Conservation (phyloP, 192 early-diverging fungal species). For the Coemansia sp. region DNA sequence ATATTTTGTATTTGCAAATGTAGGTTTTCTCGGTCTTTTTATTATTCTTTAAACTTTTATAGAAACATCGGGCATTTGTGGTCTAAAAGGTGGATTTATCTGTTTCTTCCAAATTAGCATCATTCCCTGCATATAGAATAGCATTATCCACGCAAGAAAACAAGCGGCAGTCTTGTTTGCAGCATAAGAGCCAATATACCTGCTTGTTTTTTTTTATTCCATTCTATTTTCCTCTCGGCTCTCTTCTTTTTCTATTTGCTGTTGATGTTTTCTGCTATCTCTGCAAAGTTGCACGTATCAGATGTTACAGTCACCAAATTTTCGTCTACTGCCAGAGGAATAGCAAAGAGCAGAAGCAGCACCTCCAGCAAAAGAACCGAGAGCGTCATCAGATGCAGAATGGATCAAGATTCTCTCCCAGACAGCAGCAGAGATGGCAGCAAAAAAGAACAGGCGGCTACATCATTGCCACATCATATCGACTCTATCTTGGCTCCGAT, state of each 20-base stretch:
- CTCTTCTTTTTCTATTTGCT: background rate
- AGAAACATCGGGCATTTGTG: background rate
- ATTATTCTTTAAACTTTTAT: background rate
- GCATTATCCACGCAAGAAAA: constrained; percentile 2
- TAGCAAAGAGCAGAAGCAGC: constrained; percentile 8
- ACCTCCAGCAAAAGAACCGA: constrained; percentile 20
- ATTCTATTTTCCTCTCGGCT: constrained; percentile 2
- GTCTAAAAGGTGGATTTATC: background rate
- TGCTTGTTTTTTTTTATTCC: background rate
- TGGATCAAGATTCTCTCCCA: background rate
- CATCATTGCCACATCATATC: background rate
- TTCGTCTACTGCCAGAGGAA: constrained; percentile 1
- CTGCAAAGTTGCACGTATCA: constrained; percentile 38
- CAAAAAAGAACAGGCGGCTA: background rate
- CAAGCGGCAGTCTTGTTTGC: background rate
- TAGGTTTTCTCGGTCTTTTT: background rate
- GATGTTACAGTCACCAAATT: constrained; percentile 33
- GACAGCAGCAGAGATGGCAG: constrained; percentile 9
- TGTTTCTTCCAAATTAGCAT: background rate
- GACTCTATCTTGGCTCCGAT: background rate
- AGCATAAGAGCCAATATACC: background rate
- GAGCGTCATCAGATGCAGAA: constrained; percentile 6
- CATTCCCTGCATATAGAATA: background rate
- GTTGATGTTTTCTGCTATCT: constrained; percentile 49
- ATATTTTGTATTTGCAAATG: background rate